phyloP scores from a whole-genome alignment of 2,329 filamentous ascomycete genomes.

The Biscogniauxia sp. region DNA sequence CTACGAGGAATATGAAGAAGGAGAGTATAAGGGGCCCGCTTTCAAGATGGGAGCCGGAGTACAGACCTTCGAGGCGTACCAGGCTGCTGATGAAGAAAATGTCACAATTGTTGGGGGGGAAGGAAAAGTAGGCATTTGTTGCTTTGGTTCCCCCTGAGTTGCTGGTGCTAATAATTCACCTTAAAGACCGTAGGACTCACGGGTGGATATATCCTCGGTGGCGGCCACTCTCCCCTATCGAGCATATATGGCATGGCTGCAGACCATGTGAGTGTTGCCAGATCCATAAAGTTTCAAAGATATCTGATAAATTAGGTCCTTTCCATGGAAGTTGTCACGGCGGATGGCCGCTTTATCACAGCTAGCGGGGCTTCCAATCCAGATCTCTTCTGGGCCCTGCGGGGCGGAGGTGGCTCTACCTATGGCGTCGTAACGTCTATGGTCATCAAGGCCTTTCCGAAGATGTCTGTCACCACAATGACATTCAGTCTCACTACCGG shows the following conservation, averaged over 20 bases:
- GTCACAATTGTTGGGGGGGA: slow-evolving; percentile 26
- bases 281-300: not conserved
- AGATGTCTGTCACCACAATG: slow-evolving; percentile 32
- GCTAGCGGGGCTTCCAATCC: slow-evolving; percentile 41
- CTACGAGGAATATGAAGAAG: slow-evolving; percentile 25
- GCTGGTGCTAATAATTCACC: not conserved
- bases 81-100: slow-evolving; percentile 22
- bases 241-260: slow-evolving; percentile 49
- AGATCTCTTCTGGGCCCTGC: slow-evolving; percentile 52
- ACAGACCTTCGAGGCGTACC: slow-evolving; percentile 27
- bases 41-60: slow-evolving; percentile 30
- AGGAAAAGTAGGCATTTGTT: slow-evolving; percentile 19
- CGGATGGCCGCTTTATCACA: slow-evolving; percentile 44
- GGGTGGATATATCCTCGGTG: slow-evolving; percentile 48
- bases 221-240: slow-evolving; percentile 54
- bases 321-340: slow-evolving; percentile 47
- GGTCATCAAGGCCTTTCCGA: slow-evolving; percentile 35
- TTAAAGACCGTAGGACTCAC: slow-evolving; percentile 47
- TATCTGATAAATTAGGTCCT: slow-evolving; percentile 34
- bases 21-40: slow-evolving; percentile 25
- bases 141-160: not conserved
- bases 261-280: slow-evolving; percentile 37
- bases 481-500: slow-evolving; percentile 24
- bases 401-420: slow-evolving; percentile 45
- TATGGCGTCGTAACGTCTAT: slow-evolving; percentile 45